Conservation (phyloP, 1,284 basidiomycete species). For the Trametes sp. region DNA sequence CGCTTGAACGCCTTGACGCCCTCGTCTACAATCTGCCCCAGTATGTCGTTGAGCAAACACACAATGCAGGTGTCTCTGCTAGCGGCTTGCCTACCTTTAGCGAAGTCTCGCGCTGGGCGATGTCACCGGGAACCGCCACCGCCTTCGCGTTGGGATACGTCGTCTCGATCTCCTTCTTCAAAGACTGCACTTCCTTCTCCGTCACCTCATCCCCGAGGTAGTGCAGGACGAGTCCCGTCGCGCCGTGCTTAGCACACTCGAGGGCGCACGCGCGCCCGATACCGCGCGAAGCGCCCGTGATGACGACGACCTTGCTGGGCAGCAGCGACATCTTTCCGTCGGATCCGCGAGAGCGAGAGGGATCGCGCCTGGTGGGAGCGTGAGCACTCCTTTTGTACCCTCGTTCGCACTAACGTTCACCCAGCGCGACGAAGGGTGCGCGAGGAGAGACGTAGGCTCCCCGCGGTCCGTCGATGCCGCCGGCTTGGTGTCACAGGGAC, state of each 20-base stretch:
- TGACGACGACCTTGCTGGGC: constrained; percentile 68
- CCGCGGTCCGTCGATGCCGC: constrained; percentile 30
- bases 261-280: constrained; percentile 81
- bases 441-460: neutral
- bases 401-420: constrained; percentile 8
- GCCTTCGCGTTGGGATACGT: constrained; percentile 44
- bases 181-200: constrained; percentile 53
- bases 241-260: constrained; percentile 70
- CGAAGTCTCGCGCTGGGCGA: constrained; percentile 68
- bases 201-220: constrained; percentile 73
- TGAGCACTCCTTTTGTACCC: constrained; percentile 25
- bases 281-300: constrained; percentile 83
- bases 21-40: constrained; percentile 61
- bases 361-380: neutral
- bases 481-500: constrained; percentile 38
- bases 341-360: constrained; percentile 7
- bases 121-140: constrained; percentile 69
- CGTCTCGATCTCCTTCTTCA: constrained; percentile 55
- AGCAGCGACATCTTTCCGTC: constrained; percentile 49
- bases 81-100: constrained; percentile 46
- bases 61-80: too few species aligned
- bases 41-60: neutral
- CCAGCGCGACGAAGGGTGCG: constrained; percentile 2
- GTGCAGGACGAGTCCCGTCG: constrained; percentile 72
- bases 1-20: constrained; percentile 68